Evolutionary conservation across 2,329 filamentous ascomycete genomes (phyloP), one percentile per base, ranked within the genome.

Genomic region (Diaporthe australafricana): DNA sequence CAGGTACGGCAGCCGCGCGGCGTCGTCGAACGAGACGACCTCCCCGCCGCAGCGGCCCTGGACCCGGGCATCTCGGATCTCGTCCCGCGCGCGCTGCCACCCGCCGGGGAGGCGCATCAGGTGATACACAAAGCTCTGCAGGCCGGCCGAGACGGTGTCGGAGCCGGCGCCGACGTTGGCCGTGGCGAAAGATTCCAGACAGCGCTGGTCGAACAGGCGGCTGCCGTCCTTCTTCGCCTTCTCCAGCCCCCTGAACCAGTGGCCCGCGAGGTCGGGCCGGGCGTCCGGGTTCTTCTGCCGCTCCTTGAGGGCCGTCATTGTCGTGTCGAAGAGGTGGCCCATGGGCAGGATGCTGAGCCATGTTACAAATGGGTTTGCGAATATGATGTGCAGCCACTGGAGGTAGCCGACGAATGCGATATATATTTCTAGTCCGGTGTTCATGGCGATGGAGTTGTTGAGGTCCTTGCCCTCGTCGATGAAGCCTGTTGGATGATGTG

Each of bases 1-100:
- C 25, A 82, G 74, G 69, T 78, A 83, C 3, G 77, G 76, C n/a
- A 81, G 74, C 55, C 75, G 74, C 69, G 78, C 77, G 1, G 81
- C 76, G n/a, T 80, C 77, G 9, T 73, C 72, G 57, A 71, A 79
- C 8, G 74, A 73, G 5, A 78, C 74, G 1, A 78, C 68, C 22
- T 71, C 52, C 32, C 72, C 69, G 8, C 62, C 38, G 17, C 75
- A 74, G 30, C 30, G 55, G 42, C 73, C 73, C 27, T 70, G 53
- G 17, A 17, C 30, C n/a, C 38, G 32, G 2, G 75, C 77, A 7
- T 70, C 73, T 25, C 76, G 71, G 25, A 80, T 75, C 73, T 80
- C 78, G 20, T 32, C 73, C 11, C 73, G 71, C 1, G 68, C 73
- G 17, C 72, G 74, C 50, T 52, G 20, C 76, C 72, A 75, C 16